These are phyloP conservation scores for Hirsutella thompsonii DNA, from an alignment of 2,329 filamentous ascomycete genomes.

Conservation along the genomic window DNA sequence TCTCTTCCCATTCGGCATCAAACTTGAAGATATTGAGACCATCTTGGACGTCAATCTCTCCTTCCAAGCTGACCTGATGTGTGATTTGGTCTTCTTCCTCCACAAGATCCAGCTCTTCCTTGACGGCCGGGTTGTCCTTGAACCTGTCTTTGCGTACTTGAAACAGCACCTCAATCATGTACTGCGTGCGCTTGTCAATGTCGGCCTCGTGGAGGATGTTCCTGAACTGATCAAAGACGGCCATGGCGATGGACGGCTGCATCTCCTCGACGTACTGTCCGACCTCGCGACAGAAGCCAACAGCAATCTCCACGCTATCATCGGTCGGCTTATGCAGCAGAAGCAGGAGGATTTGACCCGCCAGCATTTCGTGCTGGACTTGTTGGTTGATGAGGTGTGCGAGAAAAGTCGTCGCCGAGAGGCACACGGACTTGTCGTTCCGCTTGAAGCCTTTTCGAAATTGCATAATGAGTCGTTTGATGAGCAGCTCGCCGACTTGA, in stretches of 20 bases:
- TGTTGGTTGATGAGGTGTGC: conserved; percentile 94
- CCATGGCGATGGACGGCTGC: conserved; percentile 75
- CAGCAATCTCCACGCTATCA: conserved; percentile 94
- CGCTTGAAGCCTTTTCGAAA: conserved; percentile 93
- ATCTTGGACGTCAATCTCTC: conserved; percentile 75
- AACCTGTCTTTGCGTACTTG: conserved; percentile 94
- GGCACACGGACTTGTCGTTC: conserved; percentile 93
- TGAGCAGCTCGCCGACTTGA: conserved; percentile 80
- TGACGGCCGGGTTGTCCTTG: conserved; percentile 84
- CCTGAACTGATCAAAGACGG: conserved; percentile 91
- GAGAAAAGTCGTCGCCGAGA: conserved; percentile 86
- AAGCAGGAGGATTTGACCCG: conserved; percentile 84
- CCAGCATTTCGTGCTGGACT: conserved; percentile 86
- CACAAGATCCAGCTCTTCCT: conserved; percentile 86
- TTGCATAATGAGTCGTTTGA: conserved; percentile 75
- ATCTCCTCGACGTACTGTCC: conserved; percentile 93
- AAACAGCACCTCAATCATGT: conserved; percentile 97
- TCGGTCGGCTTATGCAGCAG: conserved; percentile 92
- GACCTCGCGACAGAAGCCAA: conserved; percentile 83
- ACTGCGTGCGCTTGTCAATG: conserved; percentile 97
- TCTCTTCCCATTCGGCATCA: conserved; percentile 77
- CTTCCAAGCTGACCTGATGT: conserved; percentile 70
- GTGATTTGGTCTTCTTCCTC: conserved; percentile 98
- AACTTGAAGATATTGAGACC: conserved; percentile 91
- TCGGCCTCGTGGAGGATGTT: conserved; percentile 92